Base-by-base conservation (phyloP, 106 monocot genomes). In the Narthecium ossifragum region DNA sequence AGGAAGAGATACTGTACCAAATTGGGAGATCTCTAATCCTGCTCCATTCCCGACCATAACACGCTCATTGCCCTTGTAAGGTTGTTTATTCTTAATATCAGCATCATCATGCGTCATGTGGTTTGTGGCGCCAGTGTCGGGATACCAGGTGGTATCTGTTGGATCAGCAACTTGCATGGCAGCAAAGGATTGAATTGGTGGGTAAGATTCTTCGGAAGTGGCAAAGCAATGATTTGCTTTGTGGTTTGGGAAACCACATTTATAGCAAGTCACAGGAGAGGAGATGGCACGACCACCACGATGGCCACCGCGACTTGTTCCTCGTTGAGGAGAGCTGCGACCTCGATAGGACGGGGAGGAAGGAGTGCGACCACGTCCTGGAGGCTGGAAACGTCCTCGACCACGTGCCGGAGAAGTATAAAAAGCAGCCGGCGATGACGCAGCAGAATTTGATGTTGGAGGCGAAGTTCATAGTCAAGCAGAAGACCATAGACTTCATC, bases 111-210 rank as follows among this genome's bases (percentile, higher is more conserved):
- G 51, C 7, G 51, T 51, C 25, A 51, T 51, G 25, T 51, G 51
- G 12, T 51, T 51, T 22, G 51, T 51, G 3, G 51, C 51, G 4
- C 51, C 24, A 4, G 51, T 51, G 25, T 25, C 51, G 51, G 51
- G 51, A 12, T 51, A 51, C 51, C 51, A 51, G 6, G 21, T 51
- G 6, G 51, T 18, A 26, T 51, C 51, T 24, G 6, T 51, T 12
- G 21, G 51, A 51, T 51, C 51, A 7, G 51, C 51, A 51, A 51
- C 51, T 26, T 26, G 51, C 51, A 51, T 51, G 25, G 51, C 51
- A 24, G 51, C 51, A 26, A 51, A 51, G 25, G 51, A 51, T 51
- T 25, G 51, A 24, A 4, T 26, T 3, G 25, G 24, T 6, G 20
- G 25, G 10, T 5, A 20, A 11, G 46, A 8, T 3, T 46, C 46